Conservation (phyloP, 768 basidiomycete species). For the Boletus edulis region DNA sequence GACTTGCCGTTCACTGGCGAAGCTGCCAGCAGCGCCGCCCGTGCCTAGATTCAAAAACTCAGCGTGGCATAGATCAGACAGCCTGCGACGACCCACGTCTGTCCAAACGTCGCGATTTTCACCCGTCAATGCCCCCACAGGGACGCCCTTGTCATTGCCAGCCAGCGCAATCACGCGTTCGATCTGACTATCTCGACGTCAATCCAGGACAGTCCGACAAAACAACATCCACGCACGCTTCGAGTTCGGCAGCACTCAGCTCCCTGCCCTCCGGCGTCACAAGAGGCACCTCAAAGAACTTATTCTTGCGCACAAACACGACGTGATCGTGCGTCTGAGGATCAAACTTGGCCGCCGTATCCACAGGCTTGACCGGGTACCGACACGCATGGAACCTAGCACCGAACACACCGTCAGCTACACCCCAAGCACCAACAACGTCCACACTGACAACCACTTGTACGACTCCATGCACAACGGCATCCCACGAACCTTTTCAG, state of each 20-base stretch:
- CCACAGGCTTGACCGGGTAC: slow-evolving; percentile 79
- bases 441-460: slow-evolving; percentile 72
- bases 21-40: slow-evolving; percentile 59
- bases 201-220: neutral
- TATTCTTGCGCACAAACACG: slow-evolving; percentile 88
- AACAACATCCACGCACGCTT: slow-evolving; percentile 44
- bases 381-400: slow-evolving; percentile 88
- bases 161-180: slow-evolving; percentile 64
- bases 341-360: slow-evolving; percentile 82
- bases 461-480: slow-evolving; percentile 94
- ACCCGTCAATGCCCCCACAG: slow-evolving; percentile 81
- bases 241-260: slow-evolving; percentile 78
- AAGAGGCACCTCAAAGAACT: slow-evolving; percentile 83
- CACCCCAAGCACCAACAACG: neutral
- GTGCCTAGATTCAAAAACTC: slow-evolving; percentile 36
- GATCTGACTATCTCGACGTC: slow-evolving; percentile 50
- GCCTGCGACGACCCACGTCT: slow-evolving; percentile 59
- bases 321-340: slow-evolving; percentile 77
- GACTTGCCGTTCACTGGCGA: slow-evolving; percentile 63
- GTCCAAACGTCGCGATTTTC: slow-evolving; percentile 93
- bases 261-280: slow-evolving; percentile 60
- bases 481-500: slow-evolving; percentile 74
- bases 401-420: neutral
- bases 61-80: neutral
- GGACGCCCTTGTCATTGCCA: slow-evolving; percentile 42